Base-by-base conservation (phyloP, 441 rosid species). In the Populus hybrid region DNA sequence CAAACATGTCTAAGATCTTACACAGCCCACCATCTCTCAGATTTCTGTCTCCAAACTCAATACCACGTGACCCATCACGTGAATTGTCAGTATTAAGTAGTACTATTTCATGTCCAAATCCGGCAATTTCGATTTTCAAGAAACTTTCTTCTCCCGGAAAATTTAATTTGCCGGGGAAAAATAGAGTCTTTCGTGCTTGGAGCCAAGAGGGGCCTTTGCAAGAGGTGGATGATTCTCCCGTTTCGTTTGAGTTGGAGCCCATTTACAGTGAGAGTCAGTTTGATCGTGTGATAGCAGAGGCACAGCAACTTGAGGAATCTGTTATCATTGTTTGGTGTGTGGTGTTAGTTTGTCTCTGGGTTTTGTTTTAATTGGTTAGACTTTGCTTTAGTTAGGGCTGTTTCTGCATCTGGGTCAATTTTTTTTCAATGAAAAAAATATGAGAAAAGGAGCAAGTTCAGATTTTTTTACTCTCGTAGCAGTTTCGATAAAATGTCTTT, bases 301-400 rank as follows among this genome's bases (percentile, higher is more conserved):
- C 99, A 50, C 92, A 88, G 70, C 91, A 86, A 82, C 89, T 82
- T 8, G 89, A 89, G 21, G 88, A 88, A 77, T 79, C 92, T n/a
- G 84, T 92, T 75, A 75, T 95, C 42, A 63, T 93, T 70, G 91
- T 95, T 77, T 93, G 98, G 97, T 95, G 83, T 74, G 88, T 82
- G 18, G 24, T 6, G 19, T 6, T 38, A 40, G 21, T 76, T 68
- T 30, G 23, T 70, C n/a, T 67, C 50, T 67, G 42, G 66, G n/a
- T 36, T 69, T 79, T 38, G 28, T 67, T 67, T 19, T 2, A 50
- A 76, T 6, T 21, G 32, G 63, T 19, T 26, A 18, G 53, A 23
- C 16, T 71, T 66, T 73, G 67, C 7, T 69, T 65, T 14, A 23
- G 23, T 69, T 71, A 23, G 28, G 71, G 6, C 71, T 69, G 5